Conservation (phyloP, 202 grass and related monocot genomes). For the Zoysia matrella region DNA sequence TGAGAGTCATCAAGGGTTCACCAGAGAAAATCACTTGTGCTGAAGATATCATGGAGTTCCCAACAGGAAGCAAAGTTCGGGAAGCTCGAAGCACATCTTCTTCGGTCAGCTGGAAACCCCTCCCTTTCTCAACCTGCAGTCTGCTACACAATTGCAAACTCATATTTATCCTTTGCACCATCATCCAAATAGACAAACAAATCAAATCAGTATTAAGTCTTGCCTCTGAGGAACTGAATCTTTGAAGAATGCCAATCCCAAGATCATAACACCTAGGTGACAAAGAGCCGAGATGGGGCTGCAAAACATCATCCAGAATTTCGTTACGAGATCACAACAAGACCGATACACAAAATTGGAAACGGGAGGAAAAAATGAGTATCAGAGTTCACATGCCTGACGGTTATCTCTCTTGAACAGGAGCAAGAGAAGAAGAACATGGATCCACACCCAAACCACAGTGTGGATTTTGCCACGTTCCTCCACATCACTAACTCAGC, state of each 20-base stretch:
- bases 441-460: slow-evolving; percentile 85
- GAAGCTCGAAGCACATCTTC: slow-evolving; percentile 66
- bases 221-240: slow-evolving; percentile 76
- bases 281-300: slow-evolving; percentile 78
- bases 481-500: slow-evolving; percentile 85
- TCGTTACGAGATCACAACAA: slow-evolving; percentile 9
- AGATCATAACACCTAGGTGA: slow-evolving; percentile 70
- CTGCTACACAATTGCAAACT: slow-evolving; percentile 45
- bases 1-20: slow-evolving; percentile 79
- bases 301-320: slow-evolving; percentile 36
- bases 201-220: neutral
- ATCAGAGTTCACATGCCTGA: slow-evolving; percentile 56
- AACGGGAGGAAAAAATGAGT: neutral
- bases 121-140: slow-evolving; percentile 39
- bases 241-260: slow-evolving; percentile 75
- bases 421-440: slow-evolving; percentile 77
- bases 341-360: neutral
- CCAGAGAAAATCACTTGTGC: slow-evolving; percentile 80
- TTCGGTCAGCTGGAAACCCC: slow-evolving; percentile 66
- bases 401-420: slow-evolving; percentile 71
- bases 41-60: slow-evolving; percentile 61
- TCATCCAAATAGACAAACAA: neutral
- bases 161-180: slow-evolving; percentile 20
- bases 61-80: slow-evolving; percentile 58
- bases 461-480: slow-evolving; percentile 74